Percentiles rank a stretch among this genome's conserved stretches.
phyloP scores from a whole-genome alignment of 768 basidiomycete species.

The Mycena olivaceomarginata region DNA sequence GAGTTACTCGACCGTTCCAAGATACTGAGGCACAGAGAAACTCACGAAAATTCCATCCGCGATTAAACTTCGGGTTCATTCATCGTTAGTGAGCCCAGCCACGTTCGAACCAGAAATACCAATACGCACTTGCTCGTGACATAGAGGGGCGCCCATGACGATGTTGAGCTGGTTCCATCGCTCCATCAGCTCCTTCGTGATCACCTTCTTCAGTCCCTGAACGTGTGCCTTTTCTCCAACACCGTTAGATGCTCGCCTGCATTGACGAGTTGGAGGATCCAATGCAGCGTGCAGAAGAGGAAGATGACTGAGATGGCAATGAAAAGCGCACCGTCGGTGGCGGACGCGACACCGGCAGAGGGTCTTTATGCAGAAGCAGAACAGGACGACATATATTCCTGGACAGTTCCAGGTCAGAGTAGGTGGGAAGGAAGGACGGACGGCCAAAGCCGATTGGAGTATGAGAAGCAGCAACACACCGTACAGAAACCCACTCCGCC shows the following conservation, averaged over 20 bases:
- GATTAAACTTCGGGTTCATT: slow-evolving; percentile 43
- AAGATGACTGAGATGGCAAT: slow-evolving; percentile 34
- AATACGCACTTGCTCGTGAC: slow-evolving; percentile 51
- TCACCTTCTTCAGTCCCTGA: not conserved
- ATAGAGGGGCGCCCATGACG: slow-evolving; percentile 48
- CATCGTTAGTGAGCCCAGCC: not conserved
- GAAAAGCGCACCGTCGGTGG: slow-evolving; percentile 19
- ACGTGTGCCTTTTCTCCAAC: not conserved
- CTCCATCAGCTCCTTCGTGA: not conserved
- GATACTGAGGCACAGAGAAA: not conserved
- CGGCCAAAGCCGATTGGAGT: not conserved
- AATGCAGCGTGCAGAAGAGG: slow-evolving; percentile 30
- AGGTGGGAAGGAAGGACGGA: too few relatives aligned
- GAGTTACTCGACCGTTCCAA: not conserved
- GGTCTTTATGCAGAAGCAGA: slow-evolving; percentile 47
- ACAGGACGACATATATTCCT: slow-evolving; percentile 57
- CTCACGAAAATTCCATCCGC: slow-evolving; percentile 52
- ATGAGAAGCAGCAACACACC: slow-evolving; percentile 40
- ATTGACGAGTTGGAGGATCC: slow-evolving; percentile 38
- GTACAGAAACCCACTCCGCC: slow-evolving; percentile 55
- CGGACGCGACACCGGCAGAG: slow-evolving; percentile 21
- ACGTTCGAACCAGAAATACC: slow-evolving; percentile 10
- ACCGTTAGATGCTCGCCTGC: slow-evolving; percentile 27
- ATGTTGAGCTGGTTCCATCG: slow-evolving; percentile 28
- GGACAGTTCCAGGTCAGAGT: slow-evolving; percentile 3